Evolutionary conservation across 225 moss, liverwort and hornwort genomes (phyloP).

Genomic region (Pleurozium schreberi): DNA sequence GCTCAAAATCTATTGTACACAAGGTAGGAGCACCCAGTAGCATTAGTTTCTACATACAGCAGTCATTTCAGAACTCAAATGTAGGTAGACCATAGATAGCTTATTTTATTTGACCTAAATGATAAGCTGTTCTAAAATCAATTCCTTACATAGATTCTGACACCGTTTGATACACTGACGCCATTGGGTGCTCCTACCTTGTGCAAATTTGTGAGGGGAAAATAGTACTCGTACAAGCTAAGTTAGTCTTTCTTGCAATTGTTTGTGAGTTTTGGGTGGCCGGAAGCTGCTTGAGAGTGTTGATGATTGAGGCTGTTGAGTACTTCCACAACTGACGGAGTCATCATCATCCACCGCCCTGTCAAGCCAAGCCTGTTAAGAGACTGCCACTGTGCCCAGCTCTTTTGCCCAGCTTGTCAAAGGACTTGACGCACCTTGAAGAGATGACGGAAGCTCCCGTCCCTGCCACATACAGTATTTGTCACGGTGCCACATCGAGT

Average conservation of each 20-base stretch:
- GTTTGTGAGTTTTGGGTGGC: rapidly evolving
- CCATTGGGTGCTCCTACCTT: too few relatives aligned
- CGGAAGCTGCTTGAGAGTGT: neutral
- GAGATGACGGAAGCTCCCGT: neutral
- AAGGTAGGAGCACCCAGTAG: too few relatives aligned
- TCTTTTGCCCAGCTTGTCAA: neutral
- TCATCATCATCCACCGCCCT: neutral
- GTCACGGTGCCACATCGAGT: neutral
- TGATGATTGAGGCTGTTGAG: neutral
- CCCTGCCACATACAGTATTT: neutral
- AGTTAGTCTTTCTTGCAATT: neutral
- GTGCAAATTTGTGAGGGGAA: neutral
- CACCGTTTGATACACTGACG: too few relatives aligned
- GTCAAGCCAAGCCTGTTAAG: neutral
- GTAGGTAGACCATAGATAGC: too few relatives aligned
- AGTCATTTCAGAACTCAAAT: too few relatives aligned
- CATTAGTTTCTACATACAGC: too few relatives aligned
- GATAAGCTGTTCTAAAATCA: too few relatives aligned
- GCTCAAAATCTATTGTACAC: neutral
- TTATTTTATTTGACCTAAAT: too few relatives aligned
- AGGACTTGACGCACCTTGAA: too few relatives aligned
- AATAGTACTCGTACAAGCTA: too few relatives aligned
- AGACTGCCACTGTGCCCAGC: too few relatives aligned
- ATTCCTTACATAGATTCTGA: too few relatives aligned
- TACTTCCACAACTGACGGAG: neutral